Evolutionary conservation across 2,329 filamentous ascomycete genomes (phyloP), one percentile per base, ranked within the genome.

Genomic region (Amauroascus verrucosus): DNA sequence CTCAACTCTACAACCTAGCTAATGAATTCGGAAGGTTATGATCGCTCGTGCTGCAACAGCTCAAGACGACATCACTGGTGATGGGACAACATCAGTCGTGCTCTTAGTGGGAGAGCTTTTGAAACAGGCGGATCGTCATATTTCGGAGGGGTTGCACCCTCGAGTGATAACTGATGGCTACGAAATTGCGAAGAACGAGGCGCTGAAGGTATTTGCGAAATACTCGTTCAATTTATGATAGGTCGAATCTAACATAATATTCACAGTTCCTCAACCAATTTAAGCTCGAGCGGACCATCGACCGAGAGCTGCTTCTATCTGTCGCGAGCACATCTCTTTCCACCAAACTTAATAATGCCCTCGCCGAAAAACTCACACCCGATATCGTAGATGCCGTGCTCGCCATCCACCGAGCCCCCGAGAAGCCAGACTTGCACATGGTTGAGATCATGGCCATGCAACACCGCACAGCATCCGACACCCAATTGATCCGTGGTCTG

Each of bases 401-500:
- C 54, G 82, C 93, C 59, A 98, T 98, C 69, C 90, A 96, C 76
- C 80, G 89, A 69, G 77, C 87, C 16, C 88, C 88, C 24, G 83
- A 82, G 58, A 97, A 97, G 76, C 94, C 94, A 54, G 93, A 98
- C 73, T 73, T 98, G 65, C 91, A 97, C 77, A 98, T 98, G 93
- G 80, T 98, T 61, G 93, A 98, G 74, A 97, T 98, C 64, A 98
- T 98, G 93, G 97, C 95, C 70, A 97, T 98, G 91, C 93, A 98
- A 75, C 93, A 98, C 76, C 86, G 91, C 62, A 89, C 88, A 50
- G 90, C 91, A 55, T 88, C 93, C 30, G 93, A 98, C 71, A 98
- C 93, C 54, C 89, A 95, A 71, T 82, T 98, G 56, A 96, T 98
- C 70, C 83, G 86, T 60, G 93, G 93, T 56, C 78, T 98, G 55